A percentile compares a stretch with the other conserved stretches of the same genome.
Conservation (phyloP, 2,329 filamentous ascomycete genomes). For the Anthostomella pinea region DNA sequence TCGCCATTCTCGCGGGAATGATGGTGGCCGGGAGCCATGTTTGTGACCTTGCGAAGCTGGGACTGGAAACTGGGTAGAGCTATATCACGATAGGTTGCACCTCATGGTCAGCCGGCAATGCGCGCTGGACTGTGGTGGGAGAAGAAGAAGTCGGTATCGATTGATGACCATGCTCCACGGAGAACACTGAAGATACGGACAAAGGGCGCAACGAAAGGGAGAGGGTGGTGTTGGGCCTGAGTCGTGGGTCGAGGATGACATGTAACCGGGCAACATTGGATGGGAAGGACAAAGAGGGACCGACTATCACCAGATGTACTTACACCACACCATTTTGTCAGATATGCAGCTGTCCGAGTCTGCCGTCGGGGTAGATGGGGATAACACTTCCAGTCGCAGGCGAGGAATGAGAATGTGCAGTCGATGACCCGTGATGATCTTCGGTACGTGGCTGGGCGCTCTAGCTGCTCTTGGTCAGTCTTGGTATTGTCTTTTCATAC, state of each 20-base stretch:
- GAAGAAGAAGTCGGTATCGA: background rate
- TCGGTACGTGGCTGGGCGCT: too few species aligned
- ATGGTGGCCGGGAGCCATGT: constrained; percentile 8
- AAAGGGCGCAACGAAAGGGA: constrained; percentile 5
- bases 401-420: too few species aligned
- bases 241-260: constrained; percentile 1
- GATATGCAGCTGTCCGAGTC: constrained; percentile 6
- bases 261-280: constrained; percentile 1
- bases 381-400: too few species aligned
- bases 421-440: too few species aligned
- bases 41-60: constrained; percentile 24
- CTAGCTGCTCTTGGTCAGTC: too few species aligned
- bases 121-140: constrained; percentile 7
- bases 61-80: constrained; percentile 27
- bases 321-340: too few species aligned
- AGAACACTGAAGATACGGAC: background rate
- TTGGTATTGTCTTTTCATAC: too few species aligned
- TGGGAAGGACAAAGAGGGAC: background rate
- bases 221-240: constrained; percentile 1
- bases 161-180: background rate
- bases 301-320: too few species aligned
- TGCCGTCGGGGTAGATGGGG: constrained; percentile 2
- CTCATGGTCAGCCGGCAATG: constrained; percentile 27
- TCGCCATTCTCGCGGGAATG: constrained; percentile 25
- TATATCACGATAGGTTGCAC: constrained; percentile 27